Base-by-base conservation (phyloP, 768 basidiomycete genomes). In the Lactarius akahatsu region DNA sequence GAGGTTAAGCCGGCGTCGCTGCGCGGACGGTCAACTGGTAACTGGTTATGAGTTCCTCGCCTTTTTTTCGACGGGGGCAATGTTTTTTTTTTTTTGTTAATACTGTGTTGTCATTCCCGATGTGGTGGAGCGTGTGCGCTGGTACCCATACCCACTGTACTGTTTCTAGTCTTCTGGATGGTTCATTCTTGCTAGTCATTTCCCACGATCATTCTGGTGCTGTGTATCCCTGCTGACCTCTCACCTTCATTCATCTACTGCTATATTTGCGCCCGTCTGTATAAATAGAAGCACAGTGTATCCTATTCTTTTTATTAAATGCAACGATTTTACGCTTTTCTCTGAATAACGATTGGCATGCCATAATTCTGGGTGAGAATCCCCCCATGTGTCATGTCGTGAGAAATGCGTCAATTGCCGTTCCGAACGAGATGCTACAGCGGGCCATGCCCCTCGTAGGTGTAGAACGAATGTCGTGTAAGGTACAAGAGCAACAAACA, bases 371-470 rank as follows among this genome's bases (percentile, higher is more conserved):
- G 7, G 34, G 34, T 57, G 55, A 57, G 28, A 34, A 57, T 34
- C 30, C 34, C 18, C 56, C 28, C 55, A 3, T 9, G 40, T n/a
- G 4, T 18, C 20, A 63, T 9, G 23, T 38, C 3, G 6, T n/a
- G n/a, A 9, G 15, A 41, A 38, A 26, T 50, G 55, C 56, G 52
- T 61, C 41, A 47, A 69, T 43, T 59, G 63, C 57, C 69, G 68
- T 57, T 65, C 26, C 67, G 60, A 59, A 65, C 38, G 62, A 62
- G 38, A 70, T 61, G 50, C 28, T 70, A 64, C 60, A 69, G 52
- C 47, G 59, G 45, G 45, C 61, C 56, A 68, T 55, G 36, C 57
- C 38, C 65, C 41, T 61, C 55, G 18, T 50, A 3, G 15, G 23
- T 26, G 9, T 40, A 63, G 16, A 63, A 32, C 50, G 32, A 36